phyloP scores from a whole-genome alignment of 208 protist genomes.

The Phytomonas francai region DNA sequence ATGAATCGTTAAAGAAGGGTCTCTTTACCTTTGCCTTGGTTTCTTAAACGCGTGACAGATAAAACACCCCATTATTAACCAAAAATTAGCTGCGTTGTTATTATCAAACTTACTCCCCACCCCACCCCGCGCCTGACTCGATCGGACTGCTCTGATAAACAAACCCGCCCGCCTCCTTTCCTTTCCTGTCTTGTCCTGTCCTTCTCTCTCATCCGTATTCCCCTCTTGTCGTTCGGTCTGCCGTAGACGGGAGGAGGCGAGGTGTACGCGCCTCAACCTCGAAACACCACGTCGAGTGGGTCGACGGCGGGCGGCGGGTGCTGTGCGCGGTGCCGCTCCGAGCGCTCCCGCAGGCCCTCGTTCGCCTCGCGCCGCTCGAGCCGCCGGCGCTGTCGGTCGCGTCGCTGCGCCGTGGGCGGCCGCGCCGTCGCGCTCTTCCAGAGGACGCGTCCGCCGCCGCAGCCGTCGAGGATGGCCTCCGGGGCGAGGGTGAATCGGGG shows the following conservation, averaged over 20 bases:
- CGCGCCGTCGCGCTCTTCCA: constrained; percentile 82
- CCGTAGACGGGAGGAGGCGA: too few relatives aligned
- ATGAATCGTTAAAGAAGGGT: background rate
- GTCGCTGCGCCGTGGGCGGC: constrained; percentile 74
- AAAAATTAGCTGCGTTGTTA: background rate
- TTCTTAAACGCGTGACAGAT: background rate
- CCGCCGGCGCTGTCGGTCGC: constrained; percentile 57
- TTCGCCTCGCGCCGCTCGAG: constrained; percentile 67
- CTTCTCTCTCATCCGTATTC: too few relatives aligned
- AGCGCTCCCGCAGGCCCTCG: constrained; percentile 53
- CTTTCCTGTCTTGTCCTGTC: background rate
- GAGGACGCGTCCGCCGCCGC: constrained; percentile 91
- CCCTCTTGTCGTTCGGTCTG: too few relatives aligned
- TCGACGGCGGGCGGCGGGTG: constrained; percentile 50
- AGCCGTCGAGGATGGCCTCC: constrained; percentile 91
- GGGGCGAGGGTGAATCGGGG: constrained; percentile 95
- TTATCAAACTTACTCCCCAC: background rate
- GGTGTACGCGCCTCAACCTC: too few relatives aligned
- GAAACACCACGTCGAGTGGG: constrained; percentile 69
- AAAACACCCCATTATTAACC: background rate
- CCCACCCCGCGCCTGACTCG: background rate
- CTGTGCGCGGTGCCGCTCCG: constrained; percentile 52
- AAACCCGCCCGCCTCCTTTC: background rate
- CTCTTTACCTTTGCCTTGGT: background rate
- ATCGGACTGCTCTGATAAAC: background rate